Evolutionary conservation across 2,329 filamentous ascomycete species (phyloP).

Genomic region (Aspergillus fructus): DNA sequence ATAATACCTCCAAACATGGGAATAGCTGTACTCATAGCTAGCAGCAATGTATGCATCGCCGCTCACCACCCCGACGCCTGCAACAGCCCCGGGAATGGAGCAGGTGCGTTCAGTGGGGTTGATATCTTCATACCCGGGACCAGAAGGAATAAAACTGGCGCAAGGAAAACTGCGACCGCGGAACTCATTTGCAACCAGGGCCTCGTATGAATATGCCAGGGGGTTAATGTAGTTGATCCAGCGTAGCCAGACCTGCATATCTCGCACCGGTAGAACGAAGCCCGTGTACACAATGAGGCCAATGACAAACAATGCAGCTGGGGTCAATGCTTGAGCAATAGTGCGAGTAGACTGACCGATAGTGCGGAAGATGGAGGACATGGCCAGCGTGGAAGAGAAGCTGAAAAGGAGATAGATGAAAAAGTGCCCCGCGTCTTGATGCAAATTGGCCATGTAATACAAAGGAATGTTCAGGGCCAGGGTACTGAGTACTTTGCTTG

Average conservation of each 20-base stretch:
- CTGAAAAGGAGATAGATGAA: conserved; percentile 77
- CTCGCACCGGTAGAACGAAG: conserved; percentile 35
- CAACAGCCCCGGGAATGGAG: conserved; percentile 50
- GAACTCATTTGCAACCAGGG: conserved; percentile 80
- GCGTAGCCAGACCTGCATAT: conserved; percentile 75
- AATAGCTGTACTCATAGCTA: conserved; percentile 56
- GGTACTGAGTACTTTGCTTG: conserved; percentile 72
- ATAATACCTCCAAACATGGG: conserved; percentile 56
- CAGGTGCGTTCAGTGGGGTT: conserved; percentile 47
- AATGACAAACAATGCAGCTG: conserved; percentile 47
- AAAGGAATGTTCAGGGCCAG: conserved; percentile 75
- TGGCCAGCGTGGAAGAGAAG: conserved; percentile 70
- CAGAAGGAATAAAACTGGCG: conserved; percentile 40
- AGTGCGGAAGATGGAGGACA: conserved; percentile 84
- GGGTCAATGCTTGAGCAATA: conserved; percentile 54
- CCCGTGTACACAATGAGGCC: conserved; percentile 47
- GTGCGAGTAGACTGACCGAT: conserved; percentile 66
- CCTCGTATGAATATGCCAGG: conserved; percentile 74
- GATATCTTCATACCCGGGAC: conserved; percentile 33
- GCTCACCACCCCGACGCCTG: conserved; percentile 39
- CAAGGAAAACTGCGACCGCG: conserved; percentile 58
- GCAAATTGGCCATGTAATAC: conserved; percentile 85
- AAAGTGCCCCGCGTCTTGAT: conserved; percentile 71
- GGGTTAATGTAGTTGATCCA: conserved; percentile 81
- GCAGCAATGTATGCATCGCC: conserved; percentile 58